These are phyloP conservation scores for Aspergillus pseudonomiae DNA, from an alignment of 2,329 filamentous ascomycete genomes.

Conservation along the genomic window DNA sequence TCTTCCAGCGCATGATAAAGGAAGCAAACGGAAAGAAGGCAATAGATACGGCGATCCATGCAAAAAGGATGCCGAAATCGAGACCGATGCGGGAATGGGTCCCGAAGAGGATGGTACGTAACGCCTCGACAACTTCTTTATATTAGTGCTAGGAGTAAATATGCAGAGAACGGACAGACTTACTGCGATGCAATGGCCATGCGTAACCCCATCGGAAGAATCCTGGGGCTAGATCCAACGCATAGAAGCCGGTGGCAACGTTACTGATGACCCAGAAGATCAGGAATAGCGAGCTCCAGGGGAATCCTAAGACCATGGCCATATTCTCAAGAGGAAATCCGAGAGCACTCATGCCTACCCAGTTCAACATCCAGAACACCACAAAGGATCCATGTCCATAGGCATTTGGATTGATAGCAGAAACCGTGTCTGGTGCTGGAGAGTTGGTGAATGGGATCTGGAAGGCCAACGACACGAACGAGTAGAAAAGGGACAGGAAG, in stretches of 20 bases:
- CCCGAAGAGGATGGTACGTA: constrained; percentile 64
- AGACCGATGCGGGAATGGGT: constrained; percentile 60
- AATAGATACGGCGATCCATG: constrained; percentile 50
- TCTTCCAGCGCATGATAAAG: constrained; percentile 38
- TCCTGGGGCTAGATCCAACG: constrained; percentile 58
- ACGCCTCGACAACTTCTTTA: constrained; percentile 57
- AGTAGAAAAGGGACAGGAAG: constrained; percentile 65
- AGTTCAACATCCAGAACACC: constrained; percentile 68
- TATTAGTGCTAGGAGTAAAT: neutral
- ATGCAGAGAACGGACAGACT: constrained; percentile 18
- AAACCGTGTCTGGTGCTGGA: constrained; percentile 48
- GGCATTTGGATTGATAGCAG: constrained; percentile 53
- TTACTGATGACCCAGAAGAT: constrained; percentile 72
- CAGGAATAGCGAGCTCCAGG: constrained; percentile 65
- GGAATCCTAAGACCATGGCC: constrained; percentile 63
- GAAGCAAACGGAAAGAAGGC: constrained; percentile 32
- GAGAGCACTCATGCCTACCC: constrained; percentile 64
- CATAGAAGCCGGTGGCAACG: constrained; percentile 62
- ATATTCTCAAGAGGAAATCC: constrained; percentile 68
- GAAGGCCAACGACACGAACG: constrained; percentile 65
- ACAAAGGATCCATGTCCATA: constrained; percentile 62
- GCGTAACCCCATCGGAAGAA: constrained; percentile 68
- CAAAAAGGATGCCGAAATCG: constrained; percentile 63
- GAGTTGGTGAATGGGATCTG: constrained; percentile 62
- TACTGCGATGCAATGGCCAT: constrained; percentile 64